A percentile compares a stretch with the other conserved stretches of the same genome.
These are phyloP conservation scores for Marsdenia floribunda DNA, from an alignment of 257 asterid species.

Conservation along the genomic window DNA sequence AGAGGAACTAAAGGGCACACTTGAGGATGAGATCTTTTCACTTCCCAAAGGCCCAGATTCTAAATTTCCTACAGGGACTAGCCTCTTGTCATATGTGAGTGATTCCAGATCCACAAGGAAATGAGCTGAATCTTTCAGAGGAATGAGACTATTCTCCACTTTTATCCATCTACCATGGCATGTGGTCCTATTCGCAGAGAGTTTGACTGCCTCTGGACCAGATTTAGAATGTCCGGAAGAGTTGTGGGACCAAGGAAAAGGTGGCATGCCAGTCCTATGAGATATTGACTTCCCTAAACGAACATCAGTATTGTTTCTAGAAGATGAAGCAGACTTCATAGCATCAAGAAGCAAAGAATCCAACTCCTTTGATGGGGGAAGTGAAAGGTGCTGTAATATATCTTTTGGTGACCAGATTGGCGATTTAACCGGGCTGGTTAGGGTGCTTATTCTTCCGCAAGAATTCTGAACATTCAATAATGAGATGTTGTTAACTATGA, in stretches of 20 bases:
- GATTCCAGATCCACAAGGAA: conserved; percentile 53
- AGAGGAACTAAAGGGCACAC: conserved; percentile 5
- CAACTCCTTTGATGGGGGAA: conserved; percentile 75
- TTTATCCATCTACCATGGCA: conserved; percentile 89
- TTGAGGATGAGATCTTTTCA: conserved; percentile 26
- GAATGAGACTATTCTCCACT: conserved; percentile 40
- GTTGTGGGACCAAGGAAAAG: conserved; percentile 87
- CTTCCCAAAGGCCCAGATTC: conserved; percentile 25
- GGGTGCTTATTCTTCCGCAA: conserved; percentile 31
- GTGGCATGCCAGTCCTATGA: conserved; percentile 73
- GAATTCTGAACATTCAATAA: conserved; percentile 42
- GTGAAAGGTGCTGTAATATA: conserved; percentile 64
- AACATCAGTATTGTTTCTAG: conserved; percentile 51
- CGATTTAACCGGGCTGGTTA: conserved; percentile 24
- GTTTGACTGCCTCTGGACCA: conserved; percentile 61
- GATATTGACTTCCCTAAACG: conserved; percentile 52
- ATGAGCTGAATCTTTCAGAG: conserved; percentile 40
- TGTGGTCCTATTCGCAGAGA: conserved; percentile 47
- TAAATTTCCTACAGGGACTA: conserved; percentile 54
- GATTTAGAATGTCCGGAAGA: conserved; percentile 59
- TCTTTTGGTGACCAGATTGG: conserved; percentile 48
- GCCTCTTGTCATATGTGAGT: conserved; percentile 50
- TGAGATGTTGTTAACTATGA: not conserved
- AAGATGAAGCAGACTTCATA: conserved; percentile 43
- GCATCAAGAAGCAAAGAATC: conserved; percentile 71